Conservation (phyloP, 805 yeast genomes). For the Ogataea corticis region DNA sequence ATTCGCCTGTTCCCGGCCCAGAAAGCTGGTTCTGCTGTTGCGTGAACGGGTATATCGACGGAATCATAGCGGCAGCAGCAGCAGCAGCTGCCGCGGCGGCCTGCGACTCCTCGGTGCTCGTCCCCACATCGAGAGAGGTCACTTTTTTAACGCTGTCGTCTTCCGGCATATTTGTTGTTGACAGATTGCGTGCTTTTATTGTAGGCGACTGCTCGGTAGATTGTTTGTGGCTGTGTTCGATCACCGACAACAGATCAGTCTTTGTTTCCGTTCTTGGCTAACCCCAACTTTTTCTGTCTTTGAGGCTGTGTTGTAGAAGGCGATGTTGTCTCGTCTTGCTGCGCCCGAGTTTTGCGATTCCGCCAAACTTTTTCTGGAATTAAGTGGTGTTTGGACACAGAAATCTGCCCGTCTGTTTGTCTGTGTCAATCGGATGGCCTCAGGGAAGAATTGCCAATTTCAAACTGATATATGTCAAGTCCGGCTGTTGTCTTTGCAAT, state of each 20-base stretch:
- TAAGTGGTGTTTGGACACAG: too few species aligned
- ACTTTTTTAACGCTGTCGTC: slow-evolving; percentile 13
- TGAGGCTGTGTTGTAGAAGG: slow-evolving; percentile 26
- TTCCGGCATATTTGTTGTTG: slow-evolving; percentile 24
- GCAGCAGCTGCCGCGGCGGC: slow-evolving; percentile 7
- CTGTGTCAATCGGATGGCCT: too few species aligned
- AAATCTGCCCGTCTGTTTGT: too few species aligned
- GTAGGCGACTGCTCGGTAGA: too few species aligned
- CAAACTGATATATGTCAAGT: not conserved
- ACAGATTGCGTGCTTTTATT: slow-evolving; percentile 15
- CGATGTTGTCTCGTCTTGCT: slow-evolving; percentile 6
- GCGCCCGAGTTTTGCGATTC: slow-evolving; percentile 4
- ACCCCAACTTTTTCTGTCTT: slow-evolving; percentile 18
- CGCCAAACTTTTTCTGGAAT: not conserved
- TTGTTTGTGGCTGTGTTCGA: too few species aligned
- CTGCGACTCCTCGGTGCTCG: not conserved
- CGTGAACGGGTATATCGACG: slow-evolving; percentile 21
- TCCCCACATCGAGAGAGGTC: slow-evolving; percentile 5
- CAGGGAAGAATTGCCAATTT: too few species aligned
- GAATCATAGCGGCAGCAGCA: not conserved
- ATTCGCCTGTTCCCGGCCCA: slow-evolving; percentile 2
- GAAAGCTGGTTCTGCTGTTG: slow-evolving; percentile 14
- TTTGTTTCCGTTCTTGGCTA: not conserved
- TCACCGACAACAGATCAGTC: too few species aligned
- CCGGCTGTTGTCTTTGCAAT: slow-evolving; percentile 1